Base-by-base conservation (phyloP, 345 rosid species). In the Ceriops tagal region DNA sequence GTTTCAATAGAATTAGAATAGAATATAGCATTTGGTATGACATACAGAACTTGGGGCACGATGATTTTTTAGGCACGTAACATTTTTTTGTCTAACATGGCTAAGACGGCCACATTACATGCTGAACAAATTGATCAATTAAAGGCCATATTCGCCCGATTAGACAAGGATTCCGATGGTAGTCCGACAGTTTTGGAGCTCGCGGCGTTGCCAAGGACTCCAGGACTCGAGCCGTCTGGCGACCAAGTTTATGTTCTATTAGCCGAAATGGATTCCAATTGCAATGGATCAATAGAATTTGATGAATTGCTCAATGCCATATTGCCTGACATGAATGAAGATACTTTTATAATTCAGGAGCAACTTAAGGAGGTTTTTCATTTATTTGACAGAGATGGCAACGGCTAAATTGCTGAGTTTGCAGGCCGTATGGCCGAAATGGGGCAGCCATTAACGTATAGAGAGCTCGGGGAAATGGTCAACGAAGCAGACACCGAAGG, bases 101-200 rank as follows among this genome's bases (percentile, higher is more conserved):
- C 22, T 8, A 27, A 22, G 15, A 69, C 57, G 66, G 64, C n/a
- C 8, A 34, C 24, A 10, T 24, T 39, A 21, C 78, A 75, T 75
- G 81, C 64, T 22, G 88, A 67, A 27, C 90, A 86, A 70, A 59
- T 87, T 2, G 73, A 78, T 37, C 90, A 85, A 85, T 73, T 90
- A 31, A 66, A 71, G 74, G 91, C 83, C 53, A 92, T 88, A 16
- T 88, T 90, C 31, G 72, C 75, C 6, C 83, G 90, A 49, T 92
- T 92, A 53, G 96, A 92, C 85, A 84, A 86, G 93, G 98, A 93
- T 57, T 76, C 85, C 4, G 98, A 93, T 30, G 98, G 96, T 59
- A 93, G 96, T 88, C 82, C 91, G n/a, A 93, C 97, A 0, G 77
- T 91, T 57, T 82, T 89, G 63, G 98, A 91, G 83, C 91, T 93